A percentile compares a stretch with the other conserved stretches of the same genome.
Conservation (phyloP, 176 grass and related monocot species). For the Zoysia pacifica region DNA sequence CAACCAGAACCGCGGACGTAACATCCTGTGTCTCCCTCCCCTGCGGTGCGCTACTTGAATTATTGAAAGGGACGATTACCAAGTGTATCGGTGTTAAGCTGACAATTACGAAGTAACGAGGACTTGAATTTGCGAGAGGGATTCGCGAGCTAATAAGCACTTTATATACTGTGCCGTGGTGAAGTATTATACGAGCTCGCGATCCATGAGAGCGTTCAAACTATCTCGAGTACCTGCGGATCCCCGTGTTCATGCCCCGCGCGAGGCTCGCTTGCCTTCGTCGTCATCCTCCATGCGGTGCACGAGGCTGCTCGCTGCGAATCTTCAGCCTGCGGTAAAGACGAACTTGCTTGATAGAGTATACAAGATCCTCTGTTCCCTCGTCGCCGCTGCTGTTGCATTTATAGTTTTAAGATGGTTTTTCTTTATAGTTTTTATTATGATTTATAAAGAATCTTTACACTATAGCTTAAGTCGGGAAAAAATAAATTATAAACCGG, state of each 20-base stretch:
- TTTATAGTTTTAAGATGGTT: too few relatives aligned
- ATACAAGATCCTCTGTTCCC: too few relatives aligned
- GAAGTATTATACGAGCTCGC: neutral
- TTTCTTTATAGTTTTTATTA: too few relatives aligned
- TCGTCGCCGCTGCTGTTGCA: too few relatives aligned
- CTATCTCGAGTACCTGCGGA: too few relatives aligned
- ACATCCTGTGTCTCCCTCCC: conserved; percentile 21
- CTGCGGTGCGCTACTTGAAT: neutral
- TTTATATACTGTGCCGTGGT: neutral
- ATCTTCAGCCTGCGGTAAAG: neutral
- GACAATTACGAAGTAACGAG: too few relatives aligned
- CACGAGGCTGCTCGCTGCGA: neutral
- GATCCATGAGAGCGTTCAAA: neutral
- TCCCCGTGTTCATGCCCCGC: neutral
- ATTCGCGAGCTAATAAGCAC: neutral
- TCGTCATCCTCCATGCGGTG: neutral
- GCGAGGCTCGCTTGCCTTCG: neutral
- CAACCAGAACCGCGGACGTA: neutral
- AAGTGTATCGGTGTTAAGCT: neutral
- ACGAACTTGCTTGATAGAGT: neutral
- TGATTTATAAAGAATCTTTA: too few relatives aligned
- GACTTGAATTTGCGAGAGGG: neutral
- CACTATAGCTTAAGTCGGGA: too few relatives aligned
- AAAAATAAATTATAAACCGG: too few relatives aligned
- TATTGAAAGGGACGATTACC: neutral